Percentiles rank a stretch among this genome's conserved stretches.
These are phyloP conservation scores for Mucor piriformis DNA, from an alignment of 371 early-diverging fungal species.

Conservation along the genomic window DNA sequence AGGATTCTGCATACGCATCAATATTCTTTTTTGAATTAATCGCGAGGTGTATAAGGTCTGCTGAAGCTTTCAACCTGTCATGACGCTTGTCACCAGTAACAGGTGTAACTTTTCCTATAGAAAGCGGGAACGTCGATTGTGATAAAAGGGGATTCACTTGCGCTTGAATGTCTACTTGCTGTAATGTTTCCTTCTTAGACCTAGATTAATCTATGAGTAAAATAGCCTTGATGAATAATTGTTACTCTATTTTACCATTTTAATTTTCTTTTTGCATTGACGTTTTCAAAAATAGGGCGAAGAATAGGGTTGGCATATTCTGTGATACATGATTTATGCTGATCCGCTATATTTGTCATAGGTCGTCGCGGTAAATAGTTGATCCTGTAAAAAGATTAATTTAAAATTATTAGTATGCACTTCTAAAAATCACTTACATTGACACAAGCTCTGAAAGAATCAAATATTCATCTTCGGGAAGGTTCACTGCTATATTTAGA, in stretches of 20 bases:
- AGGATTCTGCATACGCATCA: background rate
- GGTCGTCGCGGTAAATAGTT: background rate
- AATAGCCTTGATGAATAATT: background rate
- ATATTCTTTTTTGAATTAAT: background rate
- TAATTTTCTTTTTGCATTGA: slow-evolving; percentile 1
- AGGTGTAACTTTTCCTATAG: background rate
- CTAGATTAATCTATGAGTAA: background rate
- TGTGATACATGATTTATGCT: background rate
- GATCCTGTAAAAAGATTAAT: background rate
- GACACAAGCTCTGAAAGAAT: background rate
- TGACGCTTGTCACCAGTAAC: background rate
- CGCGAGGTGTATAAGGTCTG: background rate
- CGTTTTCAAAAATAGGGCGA: background rate
- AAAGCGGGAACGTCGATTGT: background rate
- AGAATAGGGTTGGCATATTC: background rate
- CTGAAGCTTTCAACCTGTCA: background rate
- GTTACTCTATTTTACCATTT: background rate
- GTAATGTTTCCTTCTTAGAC: background rate
- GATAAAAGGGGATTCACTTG: background rate
- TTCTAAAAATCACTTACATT: background rate
- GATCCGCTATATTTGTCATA: background rate
- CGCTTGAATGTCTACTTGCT: background rate
- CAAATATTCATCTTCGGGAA: slow-evolving; percentile 2
- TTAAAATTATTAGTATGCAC: background rate
- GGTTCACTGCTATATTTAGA: background rate